These are phyloP conservation scores for Microcyclospora pomicola DNA, from an alignment of 2,329 filamentous ascomycete genomes.

Conservation along the genomic window DNA sequence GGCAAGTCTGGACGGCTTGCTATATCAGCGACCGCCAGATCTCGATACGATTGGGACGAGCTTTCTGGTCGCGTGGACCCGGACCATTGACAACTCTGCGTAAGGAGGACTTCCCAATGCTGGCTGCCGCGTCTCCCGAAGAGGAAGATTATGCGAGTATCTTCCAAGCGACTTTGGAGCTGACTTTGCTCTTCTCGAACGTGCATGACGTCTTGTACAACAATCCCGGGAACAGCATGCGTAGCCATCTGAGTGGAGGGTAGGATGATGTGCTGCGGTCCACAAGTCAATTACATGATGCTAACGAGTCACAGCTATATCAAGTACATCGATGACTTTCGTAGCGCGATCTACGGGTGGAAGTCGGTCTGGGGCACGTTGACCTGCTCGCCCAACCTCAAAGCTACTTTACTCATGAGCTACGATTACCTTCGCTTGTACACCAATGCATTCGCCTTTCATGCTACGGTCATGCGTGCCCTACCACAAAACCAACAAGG, in stretches of 20 bases:
- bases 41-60: conserved; percentile 56
- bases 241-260: conserved; percentile 55
- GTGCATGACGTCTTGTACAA: conserved; percentile 63
- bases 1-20: conserved; percentile 55
- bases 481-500: conserved; percentile 19
- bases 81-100: conserved; percentile 51
- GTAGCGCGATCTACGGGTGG: conserved; percentile 54
- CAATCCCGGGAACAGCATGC: conserved; percentile 53
- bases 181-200: conserved; percentile 60
- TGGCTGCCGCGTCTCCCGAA: conserved; percentile 43
- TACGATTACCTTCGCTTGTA: conserved; percentile 62
- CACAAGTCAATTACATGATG: too few relatives aligned
- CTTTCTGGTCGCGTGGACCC: conserved; percentile 60
- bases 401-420: conserved; percentile 53
- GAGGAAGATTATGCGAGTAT: conserved; percentile 55
- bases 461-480: conserved; percentile 46
- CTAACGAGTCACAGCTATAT: conserved; percentile 35
- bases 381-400: conserved; percentile 51
- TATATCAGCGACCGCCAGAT: conserved; percentile 56
- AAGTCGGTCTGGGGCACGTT: conserved; percentile 55
- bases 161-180: conserved; percentile 56
- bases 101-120: conserved; percentile 53
- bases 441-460: conserved; percentile 63
- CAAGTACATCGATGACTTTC: conserved; percentile 62
- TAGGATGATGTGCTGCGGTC: too few relatives aligned